Conservation (phyloP, 257 asterid genomes). For the Solanum appendiculatum region DNA sequence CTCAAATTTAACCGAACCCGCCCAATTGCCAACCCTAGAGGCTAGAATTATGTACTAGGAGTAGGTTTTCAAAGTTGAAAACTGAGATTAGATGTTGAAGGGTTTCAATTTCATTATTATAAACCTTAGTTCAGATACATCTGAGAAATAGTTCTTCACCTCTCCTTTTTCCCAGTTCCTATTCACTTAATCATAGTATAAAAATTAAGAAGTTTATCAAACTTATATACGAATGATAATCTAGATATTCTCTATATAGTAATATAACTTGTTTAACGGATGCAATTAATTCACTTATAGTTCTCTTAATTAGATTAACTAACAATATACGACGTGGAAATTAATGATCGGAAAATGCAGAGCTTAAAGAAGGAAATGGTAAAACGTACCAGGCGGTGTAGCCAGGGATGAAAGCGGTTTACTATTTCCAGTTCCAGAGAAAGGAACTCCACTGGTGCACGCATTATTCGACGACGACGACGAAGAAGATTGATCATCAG, state of each 20-base stretch:
- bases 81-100: background rate
- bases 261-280: background rate
- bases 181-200: background rate
- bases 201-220: background rate
- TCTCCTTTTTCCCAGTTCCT: background rate
- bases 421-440: background rate
- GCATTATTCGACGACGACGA: background rate
- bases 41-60: too few species aligned
- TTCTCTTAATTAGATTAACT: background rate
- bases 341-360: background rate
- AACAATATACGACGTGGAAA: background rate
- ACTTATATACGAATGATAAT: background rate
- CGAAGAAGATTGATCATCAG: conserved; percentile 13
- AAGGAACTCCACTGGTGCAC: background rate
- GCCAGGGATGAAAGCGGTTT: background rate
- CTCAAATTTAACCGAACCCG: too few species aligned
- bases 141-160: background rate
- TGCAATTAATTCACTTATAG: background rate
- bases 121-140: background rate
- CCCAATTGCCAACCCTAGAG: too few species aligned
- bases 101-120: background rate
- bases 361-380: background rate
- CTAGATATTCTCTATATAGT: background rate
- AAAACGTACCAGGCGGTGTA: background rate
- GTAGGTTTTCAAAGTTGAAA: background rate